Evolutionary conservation across 192 early-diverging fungal genomes (phyloP), one percentile per base, ranked within the genome.

Genomic region (Spinellus fusiger): DNA sequence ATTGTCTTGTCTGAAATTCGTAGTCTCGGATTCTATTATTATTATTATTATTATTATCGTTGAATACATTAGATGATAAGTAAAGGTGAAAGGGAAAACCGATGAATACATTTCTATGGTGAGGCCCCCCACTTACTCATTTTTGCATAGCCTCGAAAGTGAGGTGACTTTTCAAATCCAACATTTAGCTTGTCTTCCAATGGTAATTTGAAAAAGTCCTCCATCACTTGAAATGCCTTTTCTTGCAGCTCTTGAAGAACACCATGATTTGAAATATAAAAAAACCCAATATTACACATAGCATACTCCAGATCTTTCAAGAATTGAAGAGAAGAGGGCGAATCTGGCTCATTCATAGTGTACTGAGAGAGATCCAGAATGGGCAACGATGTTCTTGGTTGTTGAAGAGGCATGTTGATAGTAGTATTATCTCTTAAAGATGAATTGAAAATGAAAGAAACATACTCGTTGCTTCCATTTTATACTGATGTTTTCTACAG

Each of bases 71-170:
- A n/a, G n/a, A n/a, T n/a, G n/a, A 37, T 37, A 37, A 37, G 13
- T 37, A 37, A 37, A 37, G 35, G 35, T 9, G 13, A 9, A 13
- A 37, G 13, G 35, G 35, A 37, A 37, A 9, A 37, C 5, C 5
- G 35, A 12, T 44, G 13, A 18, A 44, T 26, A 20, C 38, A 49
- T 7, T 27, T 49, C 12, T 23, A 27, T 16, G 0, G 18, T 18
- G 7, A 37, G 9, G 29, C 20, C 6, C 1, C 40, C 7, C 60
- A 66, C 70, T 58, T 66, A 73, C 77, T 66, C 16, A 79, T 52
- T 25, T 65, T 34, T 32, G 74, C 81, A 59, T 83, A 85, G 2
- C 85, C 85, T 13, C 83, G 70, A 47, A 83, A 85, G 29, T 82
- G 81, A 22, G 80, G 73, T 13, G 75, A 78, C 47, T 82, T 73